Base-by-base conservation (phyloP, 306 rosid genomes). In the Prinsepia uniflora region DNA sequence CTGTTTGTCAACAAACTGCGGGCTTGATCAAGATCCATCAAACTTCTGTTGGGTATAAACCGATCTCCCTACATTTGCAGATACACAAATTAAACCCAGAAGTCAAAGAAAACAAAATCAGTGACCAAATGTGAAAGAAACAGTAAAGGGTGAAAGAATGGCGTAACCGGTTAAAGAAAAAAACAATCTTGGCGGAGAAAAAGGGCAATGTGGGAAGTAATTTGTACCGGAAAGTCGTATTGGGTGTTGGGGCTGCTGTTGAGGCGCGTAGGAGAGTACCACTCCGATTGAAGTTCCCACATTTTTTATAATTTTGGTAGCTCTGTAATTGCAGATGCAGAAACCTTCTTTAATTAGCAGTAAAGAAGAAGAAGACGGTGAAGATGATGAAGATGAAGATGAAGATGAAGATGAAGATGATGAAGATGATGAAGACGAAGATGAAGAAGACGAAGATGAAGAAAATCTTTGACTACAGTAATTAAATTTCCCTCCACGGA, bases 1-100 rank as follows among this genome's bases (percentile, higher is more conserved):
- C 75, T 60, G 79, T 81, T 82, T 3, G 96, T 86, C 88, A 91
- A 79, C 39, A 90, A 79, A 85, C 86, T 86, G 30, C 82, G 87
- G 80, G 97, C 91, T 83, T 90, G 97, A 90, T 90, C 92, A 81
- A 90, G 97, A 88, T 88, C 85, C 97, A 90, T 90, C 97, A 90
- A 88, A 84, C 97, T 90, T 83, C 95, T 70, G 67, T 75, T 90
- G 19, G 97, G 95, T 34, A 90, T 88, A 81, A 90, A 90, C 62
- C 95, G 84, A 78, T 90, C 97, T 40, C 97, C 97, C 95, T 90
- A 57, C 40, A 41, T 39, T 54, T 49, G 52, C 50, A 68, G 15
- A 57, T 22, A 1, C 22, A 30, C 57, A 64, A 24, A 40, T 66
- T 64, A 24, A 68, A 6, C 12, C 10, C n/a, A 45, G 50, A 18